A percentile compares a stretch with the other conserved stretches of the same genome.
Evolutionary conservation across 129 eudicot genomes (phyloP).

Genomic region (Smallanthus sonchifolius): DNA sequence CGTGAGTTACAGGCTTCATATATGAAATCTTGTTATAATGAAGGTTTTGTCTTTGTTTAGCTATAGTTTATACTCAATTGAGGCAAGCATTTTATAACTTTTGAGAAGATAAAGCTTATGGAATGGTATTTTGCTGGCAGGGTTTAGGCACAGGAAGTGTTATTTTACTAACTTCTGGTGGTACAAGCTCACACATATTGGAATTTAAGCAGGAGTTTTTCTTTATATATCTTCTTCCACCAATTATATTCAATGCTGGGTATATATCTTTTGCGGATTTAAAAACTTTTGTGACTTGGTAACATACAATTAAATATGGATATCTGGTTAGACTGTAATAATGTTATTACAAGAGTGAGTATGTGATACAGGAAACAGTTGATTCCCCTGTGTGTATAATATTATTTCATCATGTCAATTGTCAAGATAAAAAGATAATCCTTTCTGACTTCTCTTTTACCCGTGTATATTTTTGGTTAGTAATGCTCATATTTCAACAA

Average conservation of each 20-base stretch:
- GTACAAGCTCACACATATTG: constrained; percentile 69
- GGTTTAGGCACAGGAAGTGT: constrained; percentile 75
- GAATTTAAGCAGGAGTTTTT: constrained; percentile 89
- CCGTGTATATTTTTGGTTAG: neutral
- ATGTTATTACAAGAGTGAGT: neutral
- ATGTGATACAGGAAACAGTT: neutral
- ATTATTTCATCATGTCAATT: neutral
- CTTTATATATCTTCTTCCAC: constrained; percentile 94
- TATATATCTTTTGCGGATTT: constrained; percentile 20
- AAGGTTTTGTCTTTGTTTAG: constrained; percentile 3
- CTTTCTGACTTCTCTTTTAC: neutral
- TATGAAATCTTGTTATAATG: neutral
- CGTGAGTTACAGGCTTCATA: constrained; percentile 34
- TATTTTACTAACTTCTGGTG: constrained; percentile 60
- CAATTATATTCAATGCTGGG: constrained; percentile 98
- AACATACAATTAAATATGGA: neutral
- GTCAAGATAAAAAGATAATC: neutral
- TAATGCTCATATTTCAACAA: neutral
- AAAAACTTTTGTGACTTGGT: neutral
- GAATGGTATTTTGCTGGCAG: constrained; percentile 32
- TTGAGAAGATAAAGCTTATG: constrained; percentile 8
- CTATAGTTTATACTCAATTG: neutral
- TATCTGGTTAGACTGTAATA: neutral
- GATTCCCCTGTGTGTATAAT: neutral
- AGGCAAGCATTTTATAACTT: neutral